Percentiles rank a stretch among this genome's conserved stretches.
Evolutionary conservation across 805 yeast species (phyloP).

Genomic region (Wickerhamiella vanderwaltii): DNA sequence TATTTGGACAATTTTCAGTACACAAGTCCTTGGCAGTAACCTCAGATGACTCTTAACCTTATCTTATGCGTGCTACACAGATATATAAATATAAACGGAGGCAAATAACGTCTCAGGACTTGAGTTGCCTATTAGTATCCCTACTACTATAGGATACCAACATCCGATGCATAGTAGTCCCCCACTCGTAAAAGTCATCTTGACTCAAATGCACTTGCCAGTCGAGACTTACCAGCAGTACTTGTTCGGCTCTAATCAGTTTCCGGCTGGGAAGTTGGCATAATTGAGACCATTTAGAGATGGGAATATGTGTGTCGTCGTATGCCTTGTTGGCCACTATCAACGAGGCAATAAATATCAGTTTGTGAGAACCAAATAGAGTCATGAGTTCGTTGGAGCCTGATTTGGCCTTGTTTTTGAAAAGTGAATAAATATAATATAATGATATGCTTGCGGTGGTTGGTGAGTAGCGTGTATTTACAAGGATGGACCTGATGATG

Average conservation of each 20-base stretch:
- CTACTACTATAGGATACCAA: too few species aligned
- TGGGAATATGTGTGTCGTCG: slow-evolving; percentile 1
- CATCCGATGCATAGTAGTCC: slow-evolving; percentile 1
- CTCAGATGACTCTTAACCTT: too few species aligned
- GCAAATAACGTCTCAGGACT: too few species aligned
- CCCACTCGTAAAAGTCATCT: slow-evolving; percentile 8
- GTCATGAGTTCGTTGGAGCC: background rate
- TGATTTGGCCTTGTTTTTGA: too few species aligned
- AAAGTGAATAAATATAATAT: background rate
- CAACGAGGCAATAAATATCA: slow-evolving; percentile 1
- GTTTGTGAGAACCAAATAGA: background rate
- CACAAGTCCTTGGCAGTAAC: too few species aligned
- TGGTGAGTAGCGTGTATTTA: background rate
- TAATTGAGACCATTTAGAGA: background rate
- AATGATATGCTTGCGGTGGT: slow-evolving; percentile 4
- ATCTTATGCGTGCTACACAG: too few species aligned
- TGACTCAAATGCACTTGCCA: slow-evolving; percentile 1
- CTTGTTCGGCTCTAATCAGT: slow-evolving; percentile 5
- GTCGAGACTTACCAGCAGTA: background rate
- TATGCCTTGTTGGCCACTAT: slow-evolving; percentile 6
- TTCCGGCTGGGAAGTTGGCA: slow-evolving; percentile 2
- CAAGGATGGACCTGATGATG: background rate
- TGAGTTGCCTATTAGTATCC: too few species aligned
- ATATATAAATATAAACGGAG: too few species aligned
- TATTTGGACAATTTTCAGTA: too few species aligned